phyloP scores from a whole-genome alignment of 768 basidiomycete species.

The Boletus coccyginus region DNA sequence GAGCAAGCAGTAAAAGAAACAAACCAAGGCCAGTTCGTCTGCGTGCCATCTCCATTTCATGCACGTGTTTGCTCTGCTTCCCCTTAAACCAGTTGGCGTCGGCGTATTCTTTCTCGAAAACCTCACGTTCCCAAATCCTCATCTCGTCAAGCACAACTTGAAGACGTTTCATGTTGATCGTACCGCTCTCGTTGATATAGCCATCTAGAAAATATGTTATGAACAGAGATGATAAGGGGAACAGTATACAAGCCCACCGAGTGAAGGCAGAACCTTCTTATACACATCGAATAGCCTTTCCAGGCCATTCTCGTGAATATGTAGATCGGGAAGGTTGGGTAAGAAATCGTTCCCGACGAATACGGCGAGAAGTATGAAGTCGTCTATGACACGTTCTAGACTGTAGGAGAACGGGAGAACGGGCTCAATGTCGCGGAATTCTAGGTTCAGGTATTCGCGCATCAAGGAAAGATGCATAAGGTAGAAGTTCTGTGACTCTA shows the following conservation, averaged over 20 bases:
- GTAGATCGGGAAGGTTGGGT: slow-evolving; percentile 92
- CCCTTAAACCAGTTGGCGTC: slow-evolving; percentile 94
- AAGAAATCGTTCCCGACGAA: slow-evolving; percentile 98
- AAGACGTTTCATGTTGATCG: slow-evolving; percentile 73
- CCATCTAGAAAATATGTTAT: slow-evolving; percentile 53
- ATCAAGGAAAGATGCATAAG: slow-evolving; percentile 91
- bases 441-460: slow-evolving; percentile 96
- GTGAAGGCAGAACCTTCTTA: slow-evolving; percentile 82
- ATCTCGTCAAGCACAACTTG: slow-evolving; percentile 90
- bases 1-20: slow-evolving; percentile 19
- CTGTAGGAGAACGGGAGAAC: slow-evolving; percentile 77
- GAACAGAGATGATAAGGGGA: background rate
- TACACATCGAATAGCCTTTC: slow-evolving; percentile 94
- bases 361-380: slow-evolving; percentile 94
- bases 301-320: slow-evolving; percentile 96
- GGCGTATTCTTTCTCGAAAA: slow-evolving; percentile 88
- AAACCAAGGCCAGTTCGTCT: slow-evolving; percentile 64
- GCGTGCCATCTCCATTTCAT: slow-evolving; percentile 59
- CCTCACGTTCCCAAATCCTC: slow-evolving; percentile 80
- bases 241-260: slow-evolving; percentile 42
- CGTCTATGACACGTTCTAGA: slow-evolving; percentile 94
- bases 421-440: slow-evolving; percentile 75
- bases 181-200: slow-evolving; percentile 89
- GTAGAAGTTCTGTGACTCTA: slow-evolving; percentile 89
- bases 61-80: slow-evolving; percentile 75